These are phyloP conservation scores for Microascus cirrosus DNA, from an alignment of 2,329 filamentous ascomycete species.

Conservation along the genomic window DNA sequence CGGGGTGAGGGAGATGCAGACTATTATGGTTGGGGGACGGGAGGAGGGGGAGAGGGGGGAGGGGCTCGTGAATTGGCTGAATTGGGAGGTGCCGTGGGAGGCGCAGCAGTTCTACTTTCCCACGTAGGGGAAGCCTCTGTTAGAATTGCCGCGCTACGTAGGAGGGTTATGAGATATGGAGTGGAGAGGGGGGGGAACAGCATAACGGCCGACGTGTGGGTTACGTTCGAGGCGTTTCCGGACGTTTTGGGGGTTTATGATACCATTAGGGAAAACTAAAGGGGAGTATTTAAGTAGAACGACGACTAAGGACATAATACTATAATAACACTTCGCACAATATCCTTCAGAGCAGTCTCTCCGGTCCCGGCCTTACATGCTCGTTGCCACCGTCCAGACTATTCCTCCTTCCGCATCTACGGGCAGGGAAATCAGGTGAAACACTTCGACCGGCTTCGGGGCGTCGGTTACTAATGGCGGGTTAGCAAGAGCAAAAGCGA, in stretches of 20 bases:
- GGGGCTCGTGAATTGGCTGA: neutral
- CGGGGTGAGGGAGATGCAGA: too few relatives aligned
- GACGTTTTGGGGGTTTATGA: neutral
- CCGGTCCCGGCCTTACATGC: neutral
- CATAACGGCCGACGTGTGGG: neutral
- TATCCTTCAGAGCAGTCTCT: neutral
- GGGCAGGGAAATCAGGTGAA: neutral
- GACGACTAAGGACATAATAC: neutral
- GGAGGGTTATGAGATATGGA: neutral
- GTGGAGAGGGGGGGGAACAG: neutral
- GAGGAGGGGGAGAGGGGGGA: conserved; percentile 7
- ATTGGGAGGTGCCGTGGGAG: neutral
- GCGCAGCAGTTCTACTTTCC: neutral
- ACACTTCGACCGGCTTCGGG: neutral
- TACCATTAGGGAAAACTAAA: neutral
- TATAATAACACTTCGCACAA: neutral
- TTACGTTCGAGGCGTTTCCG: neutral
- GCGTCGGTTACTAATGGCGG: neutral
- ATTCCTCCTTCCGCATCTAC: neutral
- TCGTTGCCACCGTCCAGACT: neutral
- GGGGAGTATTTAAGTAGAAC: neutral
- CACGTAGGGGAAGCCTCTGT: neutral
- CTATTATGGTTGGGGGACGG: too few relatives aligned
- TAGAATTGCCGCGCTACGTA: neutral
- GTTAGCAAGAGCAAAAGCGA: neutral